phyloP scores from a whole-genome alignment of 1,284 basidiomycete species.

The Fomitopsis palustris region DNA sequence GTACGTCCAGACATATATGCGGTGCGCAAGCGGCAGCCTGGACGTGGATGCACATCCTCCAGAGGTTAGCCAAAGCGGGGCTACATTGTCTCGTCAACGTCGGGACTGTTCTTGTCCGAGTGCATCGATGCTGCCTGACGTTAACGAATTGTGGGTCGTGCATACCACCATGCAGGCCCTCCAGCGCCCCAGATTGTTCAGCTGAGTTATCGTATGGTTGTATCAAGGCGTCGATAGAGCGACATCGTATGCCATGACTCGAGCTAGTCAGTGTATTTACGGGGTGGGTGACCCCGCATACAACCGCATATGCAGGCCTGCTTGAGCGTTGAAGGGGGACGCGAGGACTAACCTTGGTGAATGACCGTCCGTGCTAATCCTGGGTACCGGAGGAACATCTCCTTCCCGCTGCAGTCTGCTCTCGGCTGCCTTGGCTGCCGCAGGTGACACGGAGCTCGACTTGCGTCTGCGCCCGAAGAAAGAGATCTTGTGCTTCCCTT shows the following conservation, averaged over 20 bases:
- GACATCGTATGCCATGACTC: not conserved
- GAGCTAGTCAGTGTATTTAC: not conserved
- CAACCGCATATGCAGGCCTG: not conserved
- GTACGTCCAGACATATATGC: no score
- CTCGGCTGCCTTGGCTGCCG: constrained; percentile 12
- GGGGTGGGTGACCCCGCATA: not conserved
- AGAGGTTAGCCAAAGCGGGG: no score
- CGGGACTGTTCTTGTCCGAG: no score
- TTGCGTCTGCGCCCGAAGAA: constrained; percentile 28
- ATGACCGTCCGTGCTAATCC: not conserved
- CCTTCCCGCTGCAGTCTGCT: constrained; percentile 1
- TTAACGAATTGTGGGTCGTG: no score
- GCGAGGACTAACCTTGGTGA: constrained; percentile 5
- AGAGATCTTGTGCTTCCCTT: constrained; percentile 23
- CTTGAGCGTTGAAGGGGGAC: not conserved
- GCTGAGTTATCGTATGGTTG: not conserved
- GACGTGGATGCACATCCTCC: no score
- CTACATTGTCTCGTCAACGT: no score
- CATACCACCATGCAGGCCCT: no score
- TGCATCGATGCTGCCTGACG: no score
- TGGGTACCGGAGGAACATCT: constrained; percentile 11
- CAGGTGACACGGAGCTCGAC: constrained; percentile 21
- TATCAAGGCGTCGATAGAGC: no score
- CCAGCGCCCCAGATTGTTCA: not conserved
- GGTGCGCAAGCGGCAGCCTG: no score